A percentile compares a stretch with the other conserved stretches of the same genome.
These are phyloP conservation scores for Lyophyllum decastes DNA, from an alignment of 768 basidiomycete species.

Conservation along the genomic window DNA sequence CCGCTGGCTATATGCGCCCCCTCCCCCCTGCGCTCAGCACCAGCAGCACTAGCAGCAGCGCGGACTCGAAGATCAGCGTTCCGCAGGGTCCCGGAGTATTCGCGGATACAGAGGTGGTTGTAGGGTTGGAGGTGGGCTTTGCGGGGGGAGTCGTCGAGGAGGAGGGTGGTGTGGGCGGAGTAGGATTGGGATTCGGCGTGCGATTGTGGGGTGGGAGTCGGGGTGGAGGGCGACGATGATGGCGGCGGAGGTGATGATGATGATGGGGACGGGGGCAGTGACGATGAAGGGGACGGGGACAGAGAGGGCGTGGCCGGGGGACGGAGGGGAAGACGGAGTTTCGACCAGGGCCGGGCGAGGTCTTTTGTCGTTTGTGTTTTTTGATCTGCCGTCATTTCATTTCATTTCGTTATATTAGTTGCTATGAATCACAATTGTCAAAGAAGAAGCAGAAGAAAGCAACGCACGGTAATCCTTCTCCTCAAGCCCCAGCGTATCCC, in stretches of 20 bases:
- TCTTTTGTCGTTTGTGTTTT: slow-evolving; percentile 72
- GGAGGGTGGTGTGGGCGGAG: slow-evolving; percentile 46
- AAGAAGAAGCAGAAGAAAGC: no score
- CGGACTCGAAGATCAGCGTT: slow-evolving; percentile 13
- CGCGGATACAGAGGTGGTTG: slow-evolving; percentile 78
- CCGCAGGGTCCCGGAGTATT: slow-evolving; percentile 47
- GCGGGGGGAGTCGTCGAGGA: slow-evolving; percentile 57
- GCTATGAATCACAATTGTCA: no score
- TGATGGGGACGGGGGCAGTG: background rate
- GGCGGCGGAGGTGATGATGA: slow-evolving; percentile 1
- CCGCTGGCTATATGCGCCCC: no score
- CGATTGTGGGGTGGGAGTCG: no score
- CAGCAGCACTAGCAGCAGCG: background rate
- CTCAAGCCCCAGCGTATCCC: slow-evolving; percentile 74
- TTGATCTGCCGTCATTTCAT: slow-evolving; percentile 27
- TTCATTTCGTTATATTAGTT: background rate
- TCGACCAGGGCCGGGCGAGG: slow-evolving; percentile 65
- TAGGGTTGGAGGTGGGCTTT: slow-evolving; percentile 71
- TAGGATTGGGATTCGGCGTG: slow-evolving; percentile 32
- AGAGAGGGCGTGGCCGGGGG: no score
- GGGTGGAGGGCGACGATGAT: no score
- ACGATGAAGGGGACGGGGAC: no score
- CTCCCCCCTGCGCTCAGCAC: background rate
- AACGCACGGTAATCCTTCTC: slow-evolving; percentile 67
- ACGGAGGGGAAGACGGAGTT: slow-evolving; percentile 20